These are phyloP conservation scores for Cyberlindnera saturnus DNA, from an alignment of 805 yeast genomes.

Conservation along the genomic window DNA sequence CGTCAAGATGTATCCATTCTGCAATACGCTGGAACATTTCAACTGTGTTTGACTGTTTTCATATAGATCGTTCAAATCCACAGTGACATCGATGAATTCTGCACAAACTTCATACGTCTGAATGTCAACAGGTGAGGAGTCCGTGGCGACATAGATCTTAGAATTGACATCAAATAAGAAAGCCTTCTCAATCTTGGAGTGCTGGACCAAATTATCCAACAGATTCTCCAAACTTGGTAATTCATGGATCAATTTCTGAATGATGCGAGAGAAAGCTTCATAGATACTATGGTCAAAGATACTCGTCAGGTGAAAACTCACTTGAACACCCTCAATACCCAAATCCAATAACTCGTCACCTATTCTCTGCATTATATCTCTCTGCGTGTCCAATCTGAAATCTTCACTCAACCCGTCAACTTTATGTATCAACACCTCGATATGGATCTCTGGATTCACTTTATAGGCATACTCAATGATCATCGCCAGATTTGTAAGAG, in stretches of 20 bases:
- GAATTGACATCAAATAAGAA: slow-evolving; percentile 88
- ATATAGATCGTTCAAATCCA: slow-evolving; percentile 76
- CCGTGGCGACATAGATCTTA: slow-evolving; percentile 93
- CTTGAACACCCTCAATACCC: slow-evolving; percentile 87
- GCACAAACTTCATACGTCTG: slow-evolving; percentile 96
- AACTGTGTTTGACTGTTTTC: slow-evolving; percentile 28
- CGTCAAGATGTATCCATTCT: slow-evolving; percentile 79
- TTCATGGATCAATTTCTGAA: slow-evolving; percentile 86
- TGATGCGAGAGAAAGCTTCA: slow-evolving; percentile 91
- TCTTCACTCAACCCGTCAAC: slow-evolving; percentile 95
- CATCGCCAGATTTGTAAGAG: slow-evolving; percentile 81
- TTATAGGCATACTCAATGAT: slow-evolving; percentile 83
- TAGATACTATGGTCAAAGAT: slow-evolving; percentile 94
- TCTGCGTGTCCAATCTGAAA: slow-evolving; percentile 86
- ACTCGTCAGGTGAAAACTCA: slow-evolving; percentile 85
- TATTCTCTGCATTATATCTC: slow-evolving; percentile 94
- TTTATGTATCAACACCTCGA: slow-evolving; percentile 91
- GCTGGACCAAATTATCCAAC: slow-evolving; percentile 82
- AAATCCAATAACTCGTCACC: slow-evolving; percentile 88
- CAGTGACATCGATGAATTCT: slow-evolving; percentile 91
- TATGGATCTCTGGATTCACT: slow-evolving; percentile 77
- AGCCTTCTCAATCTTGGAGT: slow-evolving; percentile 87
- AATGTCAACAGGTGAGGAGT: slow-evolving; percentile 90
- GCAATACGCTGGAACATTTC: slow-evolving; percentile 67
- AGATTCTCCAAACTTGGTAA: slow-evolving; percentile 82